Conservation (phyloP, 306 rosid species). For the Fagus sylvatica region DNA sequence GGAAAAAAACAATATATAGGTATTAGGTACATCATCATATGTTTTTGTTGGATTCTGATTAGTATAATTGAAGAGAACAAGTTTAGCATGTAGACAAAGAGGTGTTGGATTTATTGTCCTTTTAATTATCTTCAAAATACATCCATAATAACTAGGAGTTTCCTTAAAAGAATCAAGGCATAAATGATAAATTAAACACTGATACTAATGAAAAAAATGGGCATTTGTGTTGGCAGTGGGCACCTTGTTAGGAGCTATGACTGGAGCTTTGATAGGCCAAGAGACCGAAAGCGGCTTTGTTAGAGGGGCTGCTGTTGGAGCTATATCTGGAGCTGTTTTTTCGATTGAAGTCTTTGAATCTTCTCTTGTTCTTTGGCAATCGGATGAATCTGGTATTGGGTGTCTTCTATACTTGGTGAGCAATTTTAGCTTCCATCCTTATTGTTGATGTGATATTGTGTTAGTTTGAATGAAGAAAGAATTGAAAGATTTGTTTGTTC, state of each 20-base stretch:
- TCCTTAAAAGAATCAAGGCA: neutral
- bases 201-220: slow-evolving; percentile 21
- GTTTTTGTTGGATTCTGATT: slow-evolving; percentile 33
- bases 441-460: slow-evolving; percentile 6
- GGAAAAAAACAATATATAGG: slow-evolving; percentile 24
- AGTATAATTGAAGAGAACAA: neutral
- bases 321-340: slow-evolving; percentile 98
- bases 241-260: slow-evolving; percentile 88
- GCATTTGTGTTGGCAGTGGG: slow-evolving; percentile 68
- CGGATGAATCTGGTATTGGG: slow-evolving; percentile 98
- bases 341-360: slow-evolving; percentile 98
- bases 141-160: slow-evolving; percentile 1
- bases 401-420: slow-evolving; percentile 92
- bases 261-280: slow-evolving; percentile 99
- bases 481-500: neutral
- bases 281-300: slow-evolving; percentile 98
- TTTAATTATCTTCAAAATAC: neutral
- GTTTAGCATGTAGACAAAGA: slow-evolving; percentile 6
- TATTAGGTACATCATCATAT: slow-evolving; percentile 7
- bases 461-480: neutral
- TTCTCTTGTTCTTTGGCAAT: slow-evolving; percentile 94
- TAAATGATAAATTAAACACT: slow-evolving; percentile 5
- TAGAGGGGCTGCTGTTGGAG: slow-evolving; percentile 98
- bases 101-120: slow-evolving; percentile 9
- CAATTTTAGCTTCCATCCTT: slow-evolving; percentile 20